A percentile compares a stretch with the other conserved stretches of the same genome.
These are phyloP conservation scores for Apium graveolens DNA, from an alignment of 129 eudicot species.

Conservation along the genomic window DNA sequence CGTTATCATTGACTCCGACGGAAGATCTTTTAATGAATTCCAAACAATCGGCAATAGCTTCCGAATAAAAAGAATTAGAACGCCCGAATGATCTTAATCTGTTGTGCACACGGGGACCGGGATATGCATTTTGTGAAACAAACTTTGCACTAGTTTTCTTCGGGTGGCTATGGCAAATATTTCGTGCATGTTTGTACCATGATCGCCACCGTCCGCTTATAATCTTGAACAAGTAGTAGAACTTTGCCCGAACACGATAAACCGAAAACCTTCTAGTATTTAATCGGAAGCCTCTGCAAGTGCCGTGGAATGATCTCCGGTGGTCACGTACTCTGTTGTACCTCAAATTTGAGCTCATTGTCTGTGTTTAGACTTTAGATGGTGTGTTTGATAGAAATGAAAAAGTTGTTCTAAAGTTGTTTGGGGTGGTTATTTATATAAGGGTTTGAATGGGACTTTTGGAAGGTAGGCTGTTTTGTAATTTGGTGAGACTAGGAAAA, in stretches of 20 bases:
- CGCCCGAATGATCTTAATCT: slow-evolving; percentile 37
- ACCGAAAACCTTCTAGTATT: slow-evolving; percentile 51
- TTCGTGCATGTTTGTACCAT: slow-evolving; percentile 18
- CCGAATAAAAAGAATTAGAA: slow-evolving; percentile 79
- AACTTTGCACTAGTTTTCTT: slow-evolving; percentile 15
- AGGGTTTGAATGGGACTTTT: slow-evolving; percentile 16
- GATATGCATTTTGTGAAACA: slow-evolving; percentile 1
- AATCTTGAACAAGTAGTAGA: slow-evolving; percentile 32
- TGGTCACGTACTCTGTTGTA: slow-evolving; percentile 39
- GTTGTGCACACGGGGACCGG: background rate
- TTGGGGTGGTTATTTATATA: slow-evolving; percentile 26
- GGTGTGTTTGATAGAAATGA: background rate
- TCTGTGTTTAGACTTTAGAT: background rate
- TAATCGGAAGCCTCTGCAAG: slow-evolving; percentile 48
- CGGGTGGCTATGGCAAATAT: background rate
- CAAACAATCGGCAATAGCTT: slow-evolving; percentile 91
- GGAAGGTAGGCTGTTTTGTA: slow-evolving; percentile 3
- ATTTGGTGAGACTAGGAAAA: slow-evolving; percentile 23
- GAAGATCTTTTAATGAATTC: slow-evolving; percentile 82
- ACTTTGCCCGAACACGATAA: slow-evolving; percentile 40
- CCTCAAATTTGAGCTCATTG: slow-evolving; percentile 28
- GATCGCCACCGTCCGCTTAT: slow-evolving; percentile 35
- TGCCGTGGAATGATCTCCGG: slow-evolving; percentile 26
- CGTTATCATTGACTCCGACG: slow-evolving; percentile 47
- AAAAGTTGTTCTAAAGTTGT: slow-evolving; percentile 15